Evolutionary conservation across 257 asterid species (phyloP), one percentile per base, ranked within the genome.

Genomic region (Orobanche coerulescens): DNA sequence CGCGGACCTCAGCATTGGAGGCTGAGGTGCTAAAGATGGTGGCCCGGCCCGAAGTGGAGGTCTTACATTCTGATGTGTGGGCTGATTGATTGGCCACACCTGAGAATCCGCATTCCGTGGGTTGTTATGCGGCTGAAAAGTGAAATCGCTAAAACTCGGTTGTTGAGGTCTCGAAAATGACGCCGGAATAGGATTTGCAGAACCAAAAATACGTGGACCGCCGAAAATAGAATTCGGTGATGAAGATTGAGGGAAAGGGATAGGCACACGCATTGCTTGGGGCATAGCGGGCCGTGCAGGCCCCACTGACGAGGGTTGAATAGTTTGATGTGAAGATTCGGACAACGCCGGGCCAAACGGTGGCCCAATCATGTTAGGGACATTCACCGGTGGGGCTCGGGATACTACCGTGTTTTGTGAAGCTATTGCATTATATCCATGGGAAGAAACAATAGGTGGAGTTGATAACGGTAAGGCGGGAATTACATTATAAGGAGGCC

Each of bases 91-190:
- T 54, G 75, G 87, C 79, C 84, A 69, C 57, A 59, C 69, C 69
- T 71, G 90, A 36, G 83, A 46, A 47, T 72, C 69, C 28, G 81
- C 59, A 78, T 67, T 68, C 15, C 73, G 89, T 8, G 83, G 87
- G 57, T 77, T 77, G 58, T 72, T 76, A 57, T 73, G 93, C 44
- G 94, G 94, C 73, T 73, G 96, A 74, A 88, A 91, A 49, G 94
- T 82, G 61, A 91, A 91, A 78, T 88, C 94, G 58, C 71, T 60
- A 14, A 86, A 75, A 70, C 75, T 76, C 14, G 95, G 79, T 47
- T 69, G 90, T 70, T 67, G 96, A 18, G 86, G 92, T 59, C 86
- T 82, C 50, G 77, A 76, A 60, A 66, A 62, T 58, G 73, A 39
- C n/a, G 44, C 44, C 0, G 44, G 44, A 71, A 65, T 46, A 60